Conservation (phyloP, 2,329 filamentous ascomycete species). For the Alternaria brassicicola region DNA sequence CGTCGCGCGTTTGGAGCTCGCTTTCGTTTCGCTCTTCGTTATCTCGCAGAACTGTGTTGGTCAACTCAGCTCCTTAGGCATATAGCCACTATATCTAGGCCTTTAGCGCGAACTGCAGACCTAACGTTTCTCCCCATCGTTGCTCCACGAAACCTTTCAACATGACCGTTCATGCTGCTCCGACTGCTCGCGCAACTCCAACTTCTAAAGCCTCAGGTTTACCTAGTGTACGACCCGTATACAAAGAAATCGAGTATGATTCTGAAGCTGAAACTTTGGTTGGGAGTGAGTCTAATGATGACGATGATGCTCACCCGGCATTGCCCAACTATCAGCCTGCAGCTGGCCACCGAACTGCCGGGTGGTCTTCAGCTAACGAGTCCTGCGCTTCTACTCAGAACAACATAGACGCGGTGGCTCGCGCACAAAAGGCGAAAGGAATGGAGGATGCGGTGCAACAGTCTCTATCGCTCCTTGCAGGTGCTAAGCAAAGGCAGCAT, state of each 20-base stretch:
- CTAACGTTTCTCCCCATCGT: neutral
- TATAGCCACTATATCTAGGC: neutral
- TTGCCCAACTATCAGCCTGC: conserved; percentile 1
- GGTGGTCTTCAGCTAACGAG: conserved; percentile 1
- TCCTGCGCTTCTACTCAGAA: neutral
- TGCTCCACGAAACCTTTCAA: neutral
- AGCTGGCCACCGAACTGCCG: conserved; percentile 2
- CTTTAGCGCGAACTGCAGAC: neutral
- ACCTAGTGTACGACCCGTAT: conserved; percentile 8
- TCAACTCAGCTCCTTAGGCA: neutral
- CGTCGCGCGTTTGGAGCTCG: neutral
- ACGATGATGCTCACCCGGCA: neutral
- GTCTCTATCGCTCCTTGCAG: neutral
- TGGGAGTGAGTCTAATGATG: conserved; percentile 7
- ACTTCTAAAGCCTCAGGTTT: neutral
- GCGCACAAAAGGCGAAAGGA: neutral
- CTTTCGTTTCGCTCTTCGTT: neutral
- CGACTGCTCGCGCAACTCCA: neutral
- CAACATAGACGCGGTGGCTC: neutral
- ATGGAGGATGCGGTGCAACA: neutral
- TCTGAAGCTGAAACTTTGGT: conserved; percentile 11
- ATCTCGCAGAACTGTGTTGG: neutral
- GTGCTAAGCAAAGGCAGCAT: neutral
- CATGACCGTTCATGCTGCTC: neutral
- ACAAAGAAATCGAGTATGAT: conserved; percentile 1